Evolutionary conservation across 1,284 basidiomycete genomes (phyloP).

Genomic region (Kalmanozyma brasiliensis): DNA sequence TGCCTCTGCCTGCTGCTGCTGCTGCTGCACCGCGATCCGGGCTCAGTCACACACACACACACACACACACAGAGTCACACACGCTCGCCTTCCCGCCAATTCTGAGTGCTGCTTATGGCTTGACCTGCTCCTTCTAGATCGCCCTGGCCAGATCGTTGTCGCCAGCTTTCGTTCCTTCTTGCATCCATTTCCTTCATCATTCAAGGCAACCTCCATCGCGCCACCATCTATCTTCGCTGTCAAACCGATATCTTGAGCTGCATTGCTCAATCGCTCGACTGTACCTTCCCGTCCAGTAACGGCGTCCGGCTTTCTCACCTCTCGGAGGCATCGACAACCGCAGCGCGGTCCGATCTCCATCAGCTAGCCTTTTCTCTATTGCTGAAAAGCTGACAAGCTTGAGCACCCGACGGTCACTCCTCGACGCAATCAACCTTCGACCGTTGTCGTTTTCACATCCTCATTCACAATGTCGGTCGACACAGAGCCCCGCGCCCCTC

Average conservation of each 20-base stretch:
- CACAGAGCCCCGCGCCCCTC: conserved; percentile 36
- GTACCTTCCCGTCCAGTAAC: no score
- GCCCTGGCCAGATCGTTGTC: conserved; percentile 3
- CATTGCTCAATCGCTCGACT: neutral
- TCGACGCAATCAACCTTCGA: no score
- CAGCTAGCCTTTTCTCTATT: no score
- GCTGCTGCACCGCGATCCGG: neutral
- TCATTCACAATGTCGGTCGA: conserved; percentile 43
- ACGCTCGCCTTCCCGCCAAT: neutral
- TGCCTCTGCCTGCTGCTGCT: no score
- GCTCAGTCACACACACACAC: conserved; percentile 14
- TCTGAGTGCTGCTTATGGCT: no score
- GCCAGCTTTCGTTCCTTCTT: conserved; percentile 1
- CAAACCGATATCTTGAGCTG: conserved; percentile 3
- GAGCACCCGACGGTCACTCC: no score
- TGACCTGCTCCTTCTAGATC: neutral
- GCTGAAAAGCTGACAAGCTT: neutral
- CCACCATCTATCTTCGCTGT: neutral
- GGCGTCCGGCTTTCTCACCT: no score
- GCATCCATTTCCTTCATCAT: neutral
- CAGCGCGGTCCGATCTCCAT: no score
- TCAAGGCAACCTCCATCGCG: no score
- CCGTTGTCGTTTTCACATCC: neutral
- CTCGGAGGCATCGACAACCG: neutral
- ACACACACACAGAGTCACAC: no score